Base-by-base conservation (phyloP, 2,329 filamentous ascomycete species). In the Fusarium anguioides region DNA sequence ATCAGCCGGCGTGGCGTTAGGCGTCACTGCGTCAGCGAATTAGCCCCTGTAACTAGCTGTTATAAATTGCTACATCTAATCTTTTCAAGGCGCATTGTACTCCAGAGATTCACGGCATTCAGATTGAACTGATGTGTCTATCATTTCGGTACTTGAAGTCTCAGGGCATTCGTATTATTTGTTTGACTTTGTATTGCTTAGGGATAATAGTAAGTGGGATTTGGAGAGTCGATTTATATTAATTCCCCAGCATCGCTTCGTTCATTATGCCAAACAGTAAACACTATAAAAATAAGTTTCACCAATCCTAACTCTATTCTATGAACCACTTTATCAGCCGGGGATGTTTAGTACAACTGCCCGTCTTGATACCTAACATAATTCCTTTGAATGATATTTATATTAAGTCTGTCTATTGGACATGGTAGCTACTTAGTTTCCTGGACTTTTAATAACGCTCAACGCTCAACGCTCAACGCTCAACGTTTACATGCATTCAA, bases 1-100 rank as follows among this genome's bases (percentile, higher is more conserved):
- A 60, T 59, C 53, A 39, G 31, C 47, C 49, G 54, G 57, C 57
- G 68, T 66, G 64, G 67, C 67, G 68, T 70, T 51, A 62, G 63
- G 66, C 42, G 48, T 59, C 36, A 31, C 46, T 66, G 64, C 42
- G 50, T 60, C 53, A 59, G 64, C 57, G 31, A 52, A 54, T 17
- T 8, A 55, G 45, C 58, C 52, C 52, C 53, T 64, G 64, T 64
- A 49, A 63, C 33, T 51, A 40, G 40, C 36, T 49, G 47, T n/a
- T n/a, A n/a, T 47, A 35, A 39, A 23, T 41, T 27, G 46, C 18
- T 44, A 15, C 15, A 31, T 4, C 11, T 31, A 31, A 27, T 31
- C n/a, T n/a, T n/a, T 42, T 53, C 18, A 20, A 51, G 35, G 18
- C 46, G 40, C 58, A n/a, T 14, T 33, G 31, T 33, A n/a, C 31